Base-by-base conservation (phyloP, 2,329 filamentous ascomycete genomes). In the Cercospora sp. region DNA sequence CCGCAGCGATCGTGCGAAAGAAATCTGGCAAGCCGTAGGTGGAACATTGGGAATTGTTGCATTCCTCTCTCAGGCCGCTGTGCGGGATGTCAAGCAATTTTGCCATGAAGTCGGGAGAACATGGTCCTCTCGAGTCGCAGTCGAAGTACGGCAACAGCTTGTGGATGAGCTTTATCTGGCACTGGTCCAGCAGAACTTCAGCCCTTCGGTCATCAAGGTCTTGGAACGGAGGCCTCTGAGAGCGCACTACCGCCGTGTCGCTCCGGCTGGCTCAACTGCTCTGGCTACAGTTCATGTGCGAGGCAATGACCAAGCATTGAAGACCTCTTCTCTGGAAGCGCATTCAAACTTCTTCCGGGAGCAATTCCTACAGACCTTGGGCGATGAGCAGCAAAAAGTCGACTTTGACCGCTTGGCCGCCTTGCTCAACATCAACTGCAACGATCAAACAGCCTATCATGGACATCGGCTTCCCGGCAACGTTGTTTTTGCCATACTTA, bases 41-140 rank as follows among this genome's bases (percentile, higher is more conserved):
- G 71, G 60, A 1, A 73, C 70, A 3, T 48, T 31, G 12, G 72
- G 72, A n/a, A 57, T 75, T 31, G 60, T 72, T 23, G 42, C 67
- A 12, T 57, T 73, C 40, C 62, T 74, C 13, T 60, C 67, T 16
- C 63, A 57, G 9, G 62, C 72, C 33, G 73, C 72, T 10, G 72
- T 75, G 10, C 36, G 45, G 12, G 71, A 75, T 45, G 71, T 75
- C 7, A 70, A 68, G 23, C 60, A 60, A 18, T 69, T 75, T 20
- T 72, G 70, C 53, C 51, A 48, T 12, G 48, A 51, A 9, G 16
- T 75, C 23, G 68, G 66, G 16, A 61, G 48, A 18, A 67, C 61
- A 5, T 63, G 51, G 9, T 68, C 68, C 5, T 66, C 67, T 20
- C 51, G 31, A n/a, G 26, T 55, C 4, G 53, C 28, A 28, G 31